Evolutionary conservation across 1,284 basidiomycete genomes (phyloP), one percentile per base, ranked within the genome.

Genomic region (Microbotryum intermedium): DNA sequence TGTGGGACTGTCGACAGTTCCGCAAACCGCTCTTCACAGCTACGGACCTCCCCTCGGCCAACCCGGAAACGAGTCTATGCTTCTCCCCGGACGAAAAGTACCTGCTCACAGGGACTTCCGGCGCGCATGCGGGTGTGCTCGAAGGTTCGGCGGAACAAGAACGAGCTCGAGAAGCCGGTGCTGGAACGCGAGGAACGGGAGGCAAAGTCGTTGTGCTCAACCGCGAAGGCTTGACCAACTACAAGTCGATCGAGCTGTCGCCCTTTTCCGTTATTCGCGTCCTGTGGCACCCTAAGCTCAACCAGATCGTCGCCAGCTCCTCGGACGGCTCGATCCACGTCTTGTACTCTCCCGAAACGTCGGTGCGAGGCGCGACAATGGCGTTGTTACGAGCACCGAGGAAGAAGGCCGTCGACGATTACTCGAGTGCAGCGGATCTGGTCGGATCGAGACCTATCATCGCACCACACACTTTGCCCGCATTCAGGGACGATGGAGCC

Each of bases 271-370:
- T 93, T 6, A 87, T 97, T 58, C 87, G 85, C 69, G 87, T 95
- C 1, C 76, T 82, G 30, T 97, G 92, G 92, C 93, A 95, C 76
- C 84, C 89, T n/a, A 88, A 89, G 75, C 95, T 97, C 78, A 97
- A 97, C 77, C 75, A 90, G 86, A 88, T 97, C 71, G 79, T 95
- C 57, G 82, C 86, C 29, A 86, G 90, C 1, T 79, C 90, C 53
- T 88, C 92, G n/a, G 88, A 84, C 66, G 95, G 94, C 28, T 79
- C 85, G 60, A 84, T 97, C 67, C 83, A 84, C 60, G 88, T 97
- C 57, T 79, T 94, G 53, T 98, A 98, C 77, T 93, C 90, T 48
- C 89, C 91, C 2, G 76, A 80, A 55, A 84, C 85, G 21, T 97
- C 92, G 13, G 77, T 87, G 63, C 90, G 94, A 71, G 95, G 95